Evolutionary conservation across 2,329 filamentous ascomycete genomes (phyloP), one percentile per base, ranked within the genome.

Genomic region (Botrytis cinerea): DNA sequence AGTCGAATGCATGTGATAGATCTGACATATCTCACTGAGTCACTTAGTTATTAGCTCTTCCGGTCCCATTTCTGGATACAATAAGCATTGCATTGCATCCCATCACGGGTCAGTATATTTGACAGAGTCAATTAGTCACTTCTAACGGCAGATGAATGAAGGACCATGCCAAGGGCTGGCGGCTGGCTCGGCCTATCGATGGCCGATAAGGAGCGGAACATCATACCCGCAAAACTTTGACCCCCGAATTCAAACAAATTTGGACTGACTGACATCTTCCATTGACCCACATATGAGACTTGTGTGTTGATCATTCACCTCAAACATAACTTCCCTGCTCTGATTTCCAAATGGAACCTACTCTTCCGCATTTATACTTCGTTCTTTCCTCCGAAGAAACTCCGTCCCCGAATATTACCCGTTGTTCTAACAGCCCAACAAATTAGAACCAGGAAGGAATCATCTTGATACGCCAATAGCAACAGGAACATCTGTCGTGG

Each of bases 341-440:
- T 57, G 14, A 28, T 43, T 43, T 57, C 35, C 25, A 14, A 48
- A 43, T 40, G 64, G 46, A 68, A 54, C 66, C 22, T 68, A 14
- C 66, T 22, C 35, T 57, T 57, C 66, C 66, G 48, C 16, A 40
- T 67, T 40, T n/a, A n/a, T 4, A 40, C 16, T 43, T 32, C 28
- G 22, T 7, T 46, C 7, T 20, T 70, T 16, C 1, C 25, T 25
- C 68, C 68, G 68, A 70, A 25, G 54, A 61, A 46, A 14, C 18
- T 14, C 68, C 68, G 18, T 12, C 0, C 2, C 70, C 70, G 70
- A 72, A 25, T 38, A 64, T 71, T 54, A 66, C 32, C 69, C 69
- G 32, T 2, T 25, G 4, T 25, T 46, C 22, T 22, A 22, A n/a
- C 22, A 22, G 10, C 38, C 35, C n/a, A 10, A 40, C 32, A 32